Evolutionary conservation across 371 early-diverging fungal species (phyloP), one percentile per base, ranked within the genome.

Genomic region (Circinella minor): DNA sequence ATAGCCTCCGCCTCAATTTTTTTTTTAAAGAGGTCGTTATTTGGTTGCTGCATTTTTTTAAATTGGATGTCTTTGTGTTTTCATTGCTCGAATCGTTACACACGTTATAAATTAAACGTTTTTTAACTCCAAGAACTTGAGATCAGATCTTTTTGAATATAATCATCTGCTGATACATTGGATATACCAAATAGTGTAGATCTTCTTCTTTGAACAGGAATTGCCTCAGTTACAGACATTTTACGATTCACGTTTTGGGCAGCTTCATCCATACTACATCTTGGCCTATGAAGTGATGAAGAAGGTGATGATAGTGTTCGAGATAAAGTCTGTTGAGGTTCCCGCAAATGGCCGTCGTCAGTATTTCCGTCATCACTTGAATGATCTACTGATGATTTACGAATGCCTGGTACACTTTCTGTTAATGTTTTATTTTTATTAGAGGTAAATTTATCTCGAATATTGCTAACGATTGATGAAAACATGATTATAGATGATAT

Each of bases 141-240:
- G 34, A 81, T 73, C 34, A 84, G 72, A 64, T 84, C 84, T 51
- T 81, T 83, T 73, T 81, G 83, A 5, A 83, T 74, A 65, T 77
- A 84, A 63, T 84, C 84, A 66, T 84, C 84, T 36, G 74, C 74
- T 27, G 77, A 67, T 47, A 77, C 71, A 36, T 67, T 77, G 1
- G 84, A 81, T 9, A 78, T 74, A 38, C 81, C 81, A 74, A 84
- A 84, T 20, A 81, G 20, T 13, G 74, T 71, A 6, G 74, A 57
- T 9, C 57, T 11, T 34, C 57, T 18, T 18, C 57, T 10, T 20
- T 18, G 57, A 13, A 57, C 57, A 10, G 57, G 57, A 57, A 57
- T 57, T 20, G 57, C 57, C 7, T 57, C 57, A 27, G 57, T 18
- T 6, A 57, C 57, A 1, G 57, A 57, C 36, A 57, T 18, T n/a